Evolutionary conservation across 2,329 filamentous ascomycete species (phyloP).

Genomic region (Cladosporium halotolerans): DNA sequence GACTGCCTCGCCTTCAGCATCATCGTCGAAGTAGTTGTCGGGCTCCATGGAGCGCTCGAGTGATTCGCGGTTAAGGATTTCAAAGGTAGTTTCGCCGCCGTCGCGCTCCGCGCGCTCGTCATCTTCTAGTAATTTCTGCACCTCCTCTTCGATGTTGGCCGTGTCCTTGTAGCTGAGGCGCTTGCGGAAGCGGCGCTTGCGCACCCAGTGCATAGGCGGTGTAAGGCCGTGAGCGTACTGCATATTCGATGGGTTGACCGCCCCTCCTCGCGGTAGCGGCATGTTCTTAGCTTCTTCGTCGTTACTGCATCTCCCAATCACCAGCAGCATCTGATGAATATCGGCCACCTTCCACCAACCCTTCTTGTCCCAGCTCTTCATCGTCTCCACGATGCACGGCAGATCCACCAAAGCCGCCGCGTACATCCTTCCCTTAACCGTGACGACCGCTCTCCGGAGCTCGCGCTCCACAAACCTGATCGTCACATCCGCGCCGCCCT

Average conservation of each 20-base stretch:
- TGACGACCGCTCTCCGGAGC: constrained; percentile 65
- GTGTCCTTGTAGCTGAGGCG: constrained; percentile 77
- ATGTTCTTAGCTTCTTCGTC: constrained; percentile 43
- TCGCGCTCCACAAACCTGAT: constrained; percentile 74
- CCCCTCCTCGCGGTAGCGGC: constrained; percentile 55
- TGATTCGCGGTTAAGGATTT: constrained; percentile 40
- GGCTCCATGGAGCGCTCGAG: constrained; percentile 34
- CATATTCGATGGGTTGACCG: constrained; percentile 61
- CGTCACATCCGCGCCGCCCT: constrained; percentile 69
- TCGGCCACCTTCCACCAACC: constrained; percentile 85
- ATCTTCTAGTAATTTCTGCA: constrained; percentile 64
- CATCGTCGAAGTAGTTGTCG: constrained; percentile 30
- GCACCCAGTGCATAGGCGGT: constrained; percentile 78
- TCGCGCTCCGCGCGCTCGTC: constrained; percentile 52
- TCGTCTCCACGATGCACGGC: constrained; percentile 79
- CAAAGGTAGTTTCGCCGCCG: constrained; percentile 41
- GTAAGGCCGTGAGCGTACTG: constrained; percentile 81
- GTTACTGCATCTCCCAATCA: constrained; percentile 61
- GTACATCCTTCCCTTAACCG: constrained; percentile 63
- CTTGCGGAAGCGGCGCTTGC: constrained; percentile 76
- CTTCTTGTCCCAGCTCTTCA: constrained; percentile 90
- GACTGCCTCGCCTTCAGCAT: constrained; percentile 25
- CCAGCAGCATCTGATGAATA: constrained; percentile 81
- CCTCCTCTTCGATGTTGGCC: constrained; percentile 74
- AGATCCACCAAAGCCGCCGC: constrained; percentile 76